Percentiles rank a stretch among this genome's conserved stretches.
These are phyloP conservation scores for Leccinum obscurum DNA, from an alignment of 768 basidiomycete genomes.

Conservation along the genomic window DNA sequence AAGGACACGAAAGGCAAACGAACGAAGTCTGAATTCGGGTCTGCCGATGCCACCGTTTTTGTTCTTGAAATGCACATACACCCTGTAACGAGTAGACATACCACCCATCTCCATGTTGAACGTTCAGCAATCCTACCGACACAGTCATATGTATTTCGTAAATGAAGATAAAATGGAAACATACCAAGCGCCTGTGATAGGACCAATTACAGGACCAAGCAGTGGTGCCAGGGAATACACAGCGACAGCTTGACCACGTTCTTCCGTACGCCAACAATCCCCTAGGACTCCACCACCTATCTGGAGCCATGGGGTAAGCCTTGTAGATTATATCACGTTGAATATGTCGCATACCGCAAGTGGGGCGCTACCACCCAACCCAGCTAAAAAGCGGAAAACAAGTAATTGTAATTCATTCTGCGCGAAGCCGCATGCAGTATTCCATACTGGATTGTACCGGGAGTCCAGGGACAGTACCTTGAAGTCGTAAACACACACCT, in stretches of 20 bases:
- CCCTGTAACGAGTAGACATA: conserved; percentile 39
- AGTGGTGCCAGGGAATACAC: conserved; percentile 66
- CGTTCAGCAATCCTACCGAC: conserved; percentile 50
- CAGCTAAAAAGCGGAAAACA: conserved; percentile 67
- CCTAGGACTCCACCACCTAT: conserved; percentile 69
- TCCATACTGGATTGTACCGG: conserved; percentile 48
- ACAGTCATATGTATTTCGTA: background rate
- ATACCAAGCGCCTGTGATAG: conserved; percentile 60
- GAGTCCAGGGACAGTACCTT: background rate
- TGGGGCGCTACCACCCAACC: conserved; percentile 73
- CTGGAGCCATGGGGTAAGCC: conserved; percentile 14
- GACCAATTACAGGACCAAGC: conserved; percentile 64
- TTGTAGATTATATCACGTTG: background rate
- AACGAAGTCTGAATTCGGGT: conserved; percentile 56
- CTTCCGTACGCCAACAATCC: conserved; percentile 61
- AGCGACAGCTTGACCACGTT: conserved; percentile 63
- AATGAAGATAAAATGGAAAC: conserved; percentile 3
- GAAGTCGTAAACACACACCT: conserved; percentile 36
- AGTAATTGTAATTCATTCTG: conserved; percentile 57
- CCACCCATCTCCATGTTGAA: conserved; percentile 74
- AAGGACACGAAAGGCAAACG: conserved; percentile 12
- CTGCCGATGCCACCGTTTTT: conserved; percentile 55
- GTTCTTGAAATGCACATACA: conserved; percentile 47
- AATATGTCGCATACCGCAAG: conserved; percentile 39
- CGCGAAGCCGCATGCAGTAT: conserved; percentile 63